These are phyloP conservation scores for Lyophyllum semitale DNA, from an alignment of 768 basidiomycete genomes.

Conservation along the genomic window DNA sequence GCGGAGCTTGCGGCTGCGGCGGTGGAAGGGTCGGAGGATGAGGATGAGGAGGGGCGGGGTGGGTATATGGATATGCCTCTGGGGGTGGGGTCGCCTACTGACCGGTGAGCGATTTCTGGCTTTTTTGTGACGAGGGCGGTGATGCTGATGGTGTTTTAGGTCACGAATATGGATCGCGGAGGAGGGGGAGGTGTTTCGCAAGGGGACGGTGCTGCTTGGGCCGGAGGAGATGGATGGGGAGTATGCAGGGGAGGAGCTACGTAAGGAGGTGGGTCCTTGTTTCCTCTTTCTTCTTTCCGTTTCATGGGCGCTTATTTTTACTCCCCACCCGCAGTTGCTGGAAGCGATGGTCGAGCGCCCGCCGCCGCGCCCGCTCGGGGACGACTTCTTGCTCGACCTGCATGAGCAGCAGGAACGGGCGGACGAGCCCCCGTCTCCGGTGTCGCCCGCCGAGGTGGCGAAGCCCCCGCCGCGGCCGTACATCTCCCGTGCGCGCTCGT, in stretches of 20 bases:
- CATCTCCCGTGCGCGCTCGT: constrained; percentile 56
- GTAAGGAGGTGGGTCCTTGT: constrained; percentile 60
- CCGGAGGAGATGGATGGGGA: constrained; percentile 90
- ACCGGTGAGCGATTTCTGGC: constrained; percentile 43
- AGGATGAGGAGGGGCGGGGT: constrained; percentile 43
- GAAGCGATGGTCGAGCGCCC: constrained; percentile 87
- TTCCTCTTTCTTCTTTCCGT: too few species aligned
- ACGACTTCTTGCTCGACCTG: constrained; percentile 54
- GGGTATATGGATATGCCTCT: constrained; percentile 32
- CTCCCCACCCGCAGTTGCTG: constrained; percentile 53
- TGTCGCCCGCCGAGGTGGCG: constrained; percentile 23
- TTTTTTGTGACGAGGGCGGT: not conserved
- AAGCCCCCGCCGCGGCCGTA: constrained; percentile 61
- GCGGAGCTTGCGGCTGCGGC: constrained; percentile 44
- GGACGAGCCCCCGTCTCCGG: constrained; percentile 27
- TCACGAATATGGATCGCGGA: constrained; percentile 86
- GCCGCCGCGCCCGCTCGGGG: constrained; percentile 70
- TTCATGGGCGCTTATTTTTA: constrained; percentile 31
- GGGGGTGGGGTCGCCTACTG: constrained; percentile 40
- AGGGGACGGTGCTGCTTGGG: constrained; percentile 78
- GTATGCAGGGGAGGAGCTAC: constrained; percentile 85
- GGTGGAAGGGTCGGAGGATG: constrained; percentile 52
- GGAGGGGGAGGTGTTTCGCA: constrained; percentile 95
- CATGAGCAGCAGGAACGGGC: constrained; percentile 14
- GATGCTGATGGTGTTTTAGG: constrained; percentile 32